Evolutionary conservation across 2,329 filamentous ascomycete species (phyloP), one percentile per base, ranked within the genome.

Genomic region (Penicillium brevicompactum): DNA sequence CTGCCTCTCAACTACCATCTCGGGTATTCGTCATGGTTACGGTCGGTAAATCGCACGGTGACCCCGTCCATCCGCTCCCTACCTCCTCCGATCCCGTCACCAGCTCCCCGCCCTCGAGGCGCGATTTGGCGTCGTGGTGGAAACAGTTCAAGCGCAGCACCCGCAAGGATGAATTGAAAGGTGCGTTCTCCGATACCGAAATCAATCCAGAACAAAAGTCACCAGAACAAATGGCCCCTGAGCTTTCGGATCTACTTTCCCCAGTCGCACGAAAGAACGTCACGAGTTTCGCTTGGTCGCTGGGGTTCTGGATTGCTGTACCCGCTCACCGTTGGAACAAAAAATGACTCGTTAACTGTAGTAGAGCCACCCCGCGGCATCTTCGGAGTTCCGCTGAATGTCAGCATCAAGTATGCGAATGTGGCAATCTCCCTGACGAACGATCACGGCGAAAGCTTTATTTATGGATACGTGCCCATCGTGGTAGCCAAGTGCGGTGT

Each of bases 401-500:
- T 92, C 70, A 97, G 93, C 77, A 97, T 99, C 73, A 90, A 89
- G 57, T 97, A 99, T 74, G 94, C 94, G 56, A 99, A 97, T 70
- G 94, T 99, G 57, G 94, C 94, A 61, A 99, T 99, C 68, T 97
- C 93, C 21, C 84, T 99, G 27, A 90, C 94, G 63, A 92, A 97
- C 71, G 91, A 93, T 63, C 84, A 94, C 63, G 93, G 93, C 31
- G 87, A 94, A 74, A 96, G 91, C 76, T 97, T 96, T 74, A 97
- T 97, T 51, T 99, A 97, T 74, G 94, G 94, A 69, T 97, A 97
- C 70, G 93, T 99, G 7, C 94, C 94, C 16, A 97, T 99, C 62
- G 93, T 99, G 42, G 93, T 99, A 51, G 94, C 94, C 34, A 99
- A 99, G 75, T 97, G 94, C 73, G 94, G 94, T 59, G 92, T 99